These are phyloP conservation scores for Globisporangium abappressorium DNA, from an alignment of 352 stramenopile genomes.

Conservation along the genomic window DNA sequence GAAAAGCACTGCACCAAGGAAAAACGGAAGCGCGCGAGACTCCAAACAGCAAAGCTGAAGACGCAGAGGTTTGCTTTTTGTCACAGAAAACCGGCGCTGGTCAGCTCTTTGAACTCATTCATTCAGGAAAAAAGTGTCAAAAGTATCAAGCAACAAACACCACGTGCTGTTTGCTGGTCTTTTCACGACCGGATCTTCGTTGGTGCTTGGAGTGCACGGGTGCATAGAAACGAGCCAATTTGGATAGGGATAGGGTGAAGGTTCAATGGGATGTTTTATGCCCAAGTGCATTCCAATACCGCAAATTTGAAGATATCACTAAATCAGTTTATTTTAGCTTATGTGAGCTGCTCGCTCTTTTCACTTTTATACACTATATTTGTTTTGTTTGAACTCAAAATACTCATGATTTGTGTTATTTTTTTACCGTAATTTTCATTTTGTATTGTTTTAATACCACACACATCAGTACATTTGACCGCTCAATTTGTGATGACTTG, in stretches of 20 bases:
- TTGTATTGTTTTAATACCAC: neutral
- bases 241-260: neutral
- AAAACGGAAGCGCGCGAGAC: neutral
- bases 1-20: neutral
- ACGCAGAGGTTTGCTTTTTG: neutral
- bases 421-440: neutral
- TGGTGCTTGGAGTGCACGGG: slow-evolving; percentile 6
- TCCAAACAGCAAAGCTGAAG: slow-evolving; percentile 9
- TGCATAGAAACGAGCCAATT: neutral
- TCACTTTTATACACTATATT: neutral
- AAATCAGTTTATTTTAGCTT: neutral
- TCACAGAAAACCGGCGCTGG: slow-evolving; percentile 1
- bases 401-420: neutral
- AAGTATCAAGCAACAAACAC: neutral
- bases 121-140: neutral
- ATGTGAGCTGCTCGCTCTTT: neutral
- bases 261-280: neutral
- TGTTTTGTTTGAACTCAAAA: neutral
- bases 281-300: neutral
- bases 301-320: neutral
- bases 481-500: neutral
- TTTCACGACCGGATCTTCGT: slow-evolving; percentile 1
- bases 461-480: neutral
- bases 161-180: neutral
- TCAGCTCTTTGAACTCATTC: neutral